Evolutionary conservation across 306 rosid genomes (phyloP).

Genomic region (Pyrus communis): DNA sequence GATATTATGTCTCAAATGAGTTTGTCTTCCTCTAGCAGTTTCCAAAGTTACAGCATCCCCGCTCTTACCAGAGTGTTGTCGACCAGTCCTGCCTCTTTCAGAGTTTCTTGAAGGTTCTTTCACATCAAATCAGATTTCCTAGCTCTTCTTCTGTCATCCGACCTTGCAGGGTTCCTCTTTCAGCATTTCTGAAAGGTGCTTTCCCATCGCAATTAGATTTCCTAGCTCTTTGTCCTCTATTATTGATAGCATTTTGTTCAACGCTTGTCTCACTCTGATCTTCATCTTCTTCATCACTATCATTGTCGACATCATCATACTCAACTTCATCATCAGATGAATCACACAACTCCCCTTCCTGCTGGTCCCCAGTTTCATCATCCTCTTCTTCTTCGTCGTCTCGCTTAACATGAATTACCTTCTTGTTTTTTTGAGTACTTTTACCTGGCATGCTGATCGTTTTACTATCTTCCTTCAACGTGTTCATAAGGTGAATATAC

Average conservation of each 20-base stretch:
- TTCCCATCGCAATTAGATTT: not conserved
- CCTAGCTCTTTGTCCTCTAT: conserved; percentile 16
- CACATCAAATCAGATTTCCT: too few relatives aligned
- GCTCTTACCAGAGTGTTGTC: too few relatives aligned
- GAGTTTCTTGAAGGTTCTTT: too few relatives aligned
- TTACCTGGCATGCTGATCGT: conserved; percentile 21
- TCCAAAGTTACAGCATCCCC: too few relatives aligned
- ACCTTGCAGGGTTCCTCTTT: conserved; percentile 1
- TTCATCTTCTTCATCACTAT: conserved; percentile 16
- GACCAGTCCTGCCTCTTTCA: too few relatives aligned
- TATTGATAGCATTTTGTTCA: conserved; percentile 10
- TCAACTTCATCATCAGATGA: conserved; percentile 35
- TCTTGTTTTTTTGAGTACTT: conserved; percentile 24
- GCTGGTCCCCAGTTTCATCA: conserved; percentile 23
- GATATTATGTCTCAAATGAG: not conserved
- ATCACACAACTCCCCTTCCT: conserved; percentile 17
- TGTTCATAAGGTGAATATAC: conserved; percentile 64
- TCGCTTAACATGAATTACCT: conserved; percentile 4
- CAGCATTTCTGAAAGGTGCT: not conserved
- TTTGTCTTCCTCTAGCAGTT: not conserved
- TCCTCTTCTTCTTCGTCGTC: conserved; percentile 11
- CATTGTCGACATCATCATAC: conserved; percentile 26
- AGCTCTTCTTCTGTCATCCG: too few relatives aligned
- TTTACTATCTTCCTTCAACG: conserved; percentile 40
- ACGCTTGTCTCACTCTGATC: conserved; percentile 12